These are phyloP conservation scores for Fusarium mundagurra DNA, from an alignment of 2,329 filamentous ascomycete genomes.

Conservation along the genomic window DNA sequence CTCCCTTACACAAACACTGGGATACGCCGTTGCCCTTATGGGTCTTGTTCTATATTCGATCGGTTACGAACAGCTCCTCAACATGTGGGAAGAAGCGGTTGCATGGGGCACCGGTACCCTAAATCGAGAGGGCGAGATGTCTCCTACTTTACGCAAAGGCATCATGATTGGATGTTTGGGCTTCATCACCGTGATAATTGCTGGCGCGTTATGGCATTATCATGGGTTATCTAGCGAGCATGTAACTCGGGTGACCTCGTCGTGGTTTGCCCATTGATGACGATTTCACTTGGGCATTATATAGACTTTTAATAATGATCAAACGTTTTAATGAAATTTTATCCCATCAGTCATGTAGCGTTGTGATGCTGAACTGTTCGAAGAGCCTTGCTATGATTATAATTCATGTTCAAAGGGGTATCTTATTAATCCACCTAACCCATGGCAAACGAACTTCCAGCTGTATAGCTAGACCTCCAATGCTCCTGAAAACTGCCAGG, in stretches of 20 bases:
- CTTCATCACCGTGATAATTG: slow-evolving; percentile 42
- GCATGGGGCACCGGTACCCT: slow-evolving; percentile 40
- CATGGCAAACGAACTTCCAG: background rate
- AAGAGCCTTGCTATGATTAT: background rate
- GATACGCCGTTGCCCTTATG: slow-evolving; percentile 75
- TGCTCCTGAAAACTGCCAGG: background rate
- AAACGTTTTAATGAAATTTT: slow-evolving; percentile 5
- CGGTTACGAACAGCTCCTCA: slow-evolving; percentile 49
- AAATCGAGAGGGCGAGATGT: slow-evolving; percentile 35
- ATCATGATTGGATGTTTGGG: slow-evolving; percentile 39
- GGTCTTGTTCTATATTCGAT: slow-evolving; percentile 62
- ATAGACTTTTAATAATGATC: slow-evolving; percentile 35
- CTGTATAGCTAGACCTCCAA: background rate
- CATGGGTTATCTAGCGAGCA: slow-evolving; percentile 31
- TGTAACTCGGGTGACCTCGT: slow-evolving; percentile 26
- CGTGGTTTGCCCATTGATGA: slow-evolving; percentile 37
- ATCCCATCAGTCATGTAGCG: background rate
- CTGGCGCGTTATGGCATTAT: slow-evolving; percentile 41
- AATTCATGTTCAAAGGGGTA: slow-evolving; percentile 23
- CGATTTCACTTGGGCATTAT: slow-evolving; percentile 26
- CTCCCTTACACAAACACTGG: slow-evolving; percentile 75
- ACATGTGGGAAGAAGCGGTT: slow-evolving; percentile 32
- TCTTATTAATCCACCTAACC: slow-evolving; percentile 15
- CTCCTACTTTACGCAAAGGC: slow-evolving; percentile 32
- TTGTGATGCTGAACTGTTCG: background rate